Evolutionary conservation across 2,329 filamentous ascomycete genomes (phyloP), one percentile per base, ranked within the genome.

Genomic region (Periconia digitata): DNA sequence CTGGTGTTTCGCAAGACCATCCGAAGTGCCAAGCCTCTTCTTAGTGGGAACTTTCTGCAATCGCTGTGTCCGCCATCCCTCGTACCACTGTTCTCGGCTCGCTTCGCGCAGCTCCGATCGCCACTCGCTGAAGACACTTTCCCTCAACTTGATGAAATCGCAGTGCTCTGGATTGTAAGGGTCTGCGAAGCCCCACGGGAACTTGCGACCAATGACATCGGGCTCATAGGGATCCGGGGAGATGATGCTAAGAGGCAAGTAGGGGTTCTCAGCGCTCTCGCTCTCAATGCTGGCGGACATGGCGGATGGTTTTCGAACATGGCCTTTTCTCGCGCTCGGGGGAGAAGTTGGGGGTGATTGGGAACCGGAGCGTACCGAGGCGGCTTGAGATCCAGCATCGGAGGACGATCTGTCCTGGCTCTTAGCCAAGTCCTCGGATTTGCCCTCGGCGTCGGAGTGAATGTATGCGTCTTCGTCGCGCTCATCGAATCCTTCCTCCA

Each of bases 121-220:
- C 94, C 94, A 99, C 66, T 97, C 92, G 56, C 79, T 85, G 71
- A 99, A 99, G 24, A 99, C 89, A 7, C 87, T 86, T 50, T 97
- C 92, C 74, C 94, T 94, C 58, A 99, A 81, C 53, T 87, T 86
- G 47, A 88, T 79, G 71, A 96, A 99, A 73, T 99, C 94, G 74
- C 94, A 99, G 74, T 99, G 94, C 60, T 89, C 84, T 23, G 85
- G 80, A 63, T 97, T 86, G 76, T 94, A 92, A 0, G 94, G 94
- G 66, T 97, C 90, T 4, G 94, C 94, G 60, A 96, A 95, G 6
- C 94, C 94, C 94, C 94, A 99, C 0, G 94, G 89, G 70, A 97
- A 99, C 56, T 87, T 86, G 51, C 94, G 88, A 39, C 94, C 94
- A 51, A 95, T 76, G 15, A 89, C 78, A 24, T 81, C 83, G 8